These are phyloP conservation scores for Geotrichum fermentans DNA, from an alignment of 1,139 yeast genomes.

Conservation along the genomic window DNA sequence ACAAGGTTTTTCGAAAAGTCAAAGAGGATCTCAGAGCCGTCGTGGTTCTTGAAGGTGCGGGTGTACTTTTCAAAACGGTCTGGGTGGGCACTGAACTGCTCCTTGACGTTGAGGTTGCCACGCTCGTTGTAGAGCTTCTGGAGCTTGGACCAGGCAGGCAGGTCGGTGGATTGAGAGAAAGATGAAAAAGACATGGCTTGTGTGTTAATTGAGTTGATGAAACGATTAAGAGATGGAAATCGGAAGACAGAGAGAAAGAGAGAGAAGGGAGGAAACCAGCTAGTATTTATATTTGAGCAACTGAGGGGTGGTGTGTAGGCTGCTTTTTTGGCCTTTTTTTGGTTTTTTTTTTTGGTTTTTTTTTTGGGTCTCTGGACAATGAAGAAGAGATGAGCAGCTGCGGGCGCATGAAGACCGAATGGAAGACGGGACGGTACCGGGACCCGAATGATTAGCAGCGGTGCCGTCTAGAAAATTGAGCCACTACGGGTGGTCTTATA, in stretches of 20 bases:
- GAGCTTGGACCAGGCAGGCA: conserved; percentile 80
- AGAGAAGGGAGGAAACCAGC: conserved; percentile 2
- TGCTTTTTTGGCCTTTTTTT: neutral
- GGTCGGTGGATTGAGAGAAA: conserved; percentile 65
- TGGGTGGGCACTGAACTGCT: conserved; percentile 70
- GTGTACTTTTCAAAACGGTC: conserved; percentile 71
- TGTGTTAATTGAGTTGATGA: neutral
- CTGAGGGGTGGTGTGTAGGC: conserved; percentile 2
- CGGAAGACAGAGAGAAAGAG: neutral
- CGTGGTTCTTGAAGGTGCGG: conserved; percentile 73
- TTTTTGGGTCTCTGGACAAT: no score
- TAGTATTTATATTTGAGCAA: conserved; percentile 11
- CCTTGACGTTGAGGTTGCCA: conserved; percentile 72
- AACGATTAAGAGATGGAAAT: no score
- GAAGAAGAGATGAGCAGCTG: no score
- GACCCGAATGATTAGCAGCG: no score
- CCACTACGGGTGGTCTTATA: no score
- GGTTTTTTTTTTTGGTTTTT: no score
- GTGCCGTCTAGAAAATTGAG: no score
- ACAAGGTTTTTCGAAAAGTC: conserved; percentile 93
- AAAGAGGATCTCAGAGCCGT: conserved; percentile 81
- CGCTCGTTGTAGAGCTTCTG: conserved; percentile 61
- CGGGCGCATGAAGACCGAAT: no score
- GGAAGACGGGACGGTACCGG: no score
- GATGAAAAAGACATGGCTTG: conserved; percentile 40